Base-by-base conservation (phyloP, 2,329 filamentous ascomycete species). In the Colletotrichum sublineola region DNA sequence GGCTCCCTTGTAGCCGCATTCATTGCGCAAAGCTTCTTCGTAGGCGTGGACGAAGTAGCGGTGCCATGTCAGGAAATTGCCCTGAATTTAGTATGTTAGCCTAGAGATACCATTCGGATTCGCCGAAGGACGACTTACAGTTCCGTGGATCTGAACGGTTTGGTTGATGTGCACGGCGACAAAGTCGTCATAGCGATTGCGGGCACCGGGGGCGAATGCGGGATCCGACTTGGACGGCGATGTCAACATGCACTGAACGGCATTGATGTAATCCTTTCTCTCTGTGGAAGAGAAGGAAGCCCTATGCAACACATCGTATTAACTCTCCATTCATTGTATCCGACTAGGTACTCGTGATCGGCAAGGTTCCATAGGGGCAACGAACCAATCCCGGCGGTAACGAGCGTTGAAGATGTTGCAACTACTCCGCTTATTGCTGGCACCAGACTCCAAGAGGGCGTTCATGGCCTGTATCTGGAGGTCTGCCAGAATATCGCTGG, bases 141-240 rank as follows among this genome's bases (percentile, higher is more conserved):
- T 72, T 40, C 67, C 71, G 5, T 74, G 71, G 8, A 74, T 74
- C 36, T 36, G 36, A 8, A n/a, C 8, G 2, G 71, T 74, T 44
- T 67, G 73, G 24, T 71, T 64, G 7, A 75, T 70, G 46, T 75
- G 75, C 52, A 75, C 68, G 20, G 72, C 75, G n/a, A 76, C 74
- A n/a, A 76, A 76, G 46, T 76, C 75, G 53, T 76, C 74, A 18
- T 71, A 75, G 0, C 71, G 63, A 55, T 58, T 75, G 2, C 68
- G 67, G 18, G 69, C 74, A n/a, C 68, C 75, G 2, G 68, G 72
- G 20, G 67, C 68, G 24, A 66, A 57, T 36, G 31, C 38, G 20
- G 60, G 60, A 24, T 71, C 68, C 1, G 65, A 72, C 40, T 67
- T 69, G 1, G 68, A 65, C 1, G 75, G 72, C 20, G 58, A 55